Base-by-base conservation (phyloP, 805 yeast species). In the Saccharomycopsis sp. region DNA sequence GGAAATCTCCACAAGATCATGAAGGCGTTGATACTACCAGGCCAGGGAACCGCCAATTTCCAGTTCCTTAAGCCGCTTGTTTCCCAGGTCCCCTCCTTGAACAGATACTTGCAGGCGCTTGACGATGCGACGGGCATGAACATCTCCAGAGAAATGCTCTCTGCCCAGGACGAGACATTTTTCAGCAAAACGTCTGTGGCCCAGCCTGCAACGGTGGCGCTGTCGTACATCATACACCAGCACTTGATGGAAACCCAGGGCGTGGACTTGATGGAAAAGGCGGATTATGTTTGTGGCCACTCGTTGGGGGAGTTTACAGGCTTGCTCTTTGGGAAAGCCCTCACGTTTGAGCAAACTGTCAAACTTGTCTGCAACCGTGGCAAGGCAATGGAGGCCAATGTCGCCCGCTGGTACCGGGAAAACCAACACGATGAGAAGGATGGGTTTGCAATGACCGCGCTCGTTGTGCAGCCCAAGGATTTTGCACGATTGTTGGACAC, bases 1-100 rank as follows among this genome's bases (percentile, higher is more conserved):
- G 27, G 2, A 25, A 25, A 55, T 80, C 7, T 68, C 62, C 54
- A 64, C 73, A 46, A 25, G 18, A 45, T 42, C 46, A 42, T 29
- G 20, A 39, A 32, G 22, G 43, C 40, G 8, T 30, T 46, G 10
- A 34, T 46, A 9, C 22, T 42, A 13, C 49, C 49, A 3, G 49
- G 49, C 3, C 49, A 46, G 15, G 49, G 49, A 32, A 22, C 36
- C n/a, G 40, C 47, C n/a, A 23, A 23, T 20, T 46, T 46, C 17
- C 26, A 18, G 16, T 39, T 42, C 34, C 34, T 44, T 17, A 33
- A 25, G 10, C 16, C 15, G 42, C 25, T 39, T 21, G 17, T 44
- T 5, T 15, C 10, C 13, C 16, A 27, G 7, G 31, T 36, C 19
- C 45, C 41, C 4, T 9, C n/a, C 6, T 44, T 40, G 16, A 12